Evolutionary conservation across 768 basidiomycete genomes (phyloP), one percentile per base, ranked within the genome.

Genomic region (Pleurotus eryngii): DNA sequence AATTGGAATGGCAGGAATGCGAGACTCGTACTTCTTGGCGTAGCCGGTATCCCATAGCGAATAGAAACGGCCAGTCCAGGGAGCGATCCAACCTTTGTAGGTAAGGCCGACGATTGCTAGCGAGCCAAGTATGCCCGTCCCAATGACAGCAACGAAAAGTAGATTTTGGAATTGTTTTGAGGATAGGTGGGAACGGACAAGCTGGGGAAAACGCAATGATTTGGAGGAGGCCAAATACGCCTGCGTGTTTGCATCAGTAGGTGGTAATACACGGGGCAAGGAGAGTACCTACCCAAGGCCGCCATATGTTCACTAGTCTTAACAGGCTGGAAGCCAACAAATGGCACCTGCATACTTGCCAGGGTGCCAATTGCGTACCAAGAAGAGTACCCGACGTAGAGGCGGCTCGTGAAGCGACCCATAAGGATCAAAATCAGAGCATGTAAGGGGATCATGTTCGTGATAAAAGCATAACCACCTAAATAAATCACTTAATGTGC

Each of bases 1-100:
- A 49, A 14, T 11, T 46, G n/a, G 50, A 45, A 22, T 57, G n/a
- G 38, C 50, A 14, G 35, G 47, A 61, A 49, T 18, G 24, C 43
- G 46, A 27, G 9, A 60, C 22, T 71, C 79, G 37, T 66, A 95
- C 93, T 96, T 95, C 73, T 96, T 97, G 53, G 97, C 97, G 67
- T 99, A 99, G 30, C 94, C 96, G 0, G 96, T 98, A 71, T 99
- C 97, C 97, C 97, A 99, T 2, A 99, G 79, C 0, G 95, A 97
- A 73, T 99, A 99, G 81, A 99, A 98, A 57, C 97, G 89, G 39
- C 97, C 97, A n/a, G 96, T 98, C 95, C 97, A 99, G 0, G 96
- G 96, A 3, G 96, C 95, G 64, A 99, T 98, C 83, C 86, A 91
- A 17, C 95, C 96, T 59, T 87, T 90, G 74, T 92, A 90, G 0